phyloP scores from a whole-genome alignment of 176 grass and related monocot species.

The Oryza longistaminata region DNA sequence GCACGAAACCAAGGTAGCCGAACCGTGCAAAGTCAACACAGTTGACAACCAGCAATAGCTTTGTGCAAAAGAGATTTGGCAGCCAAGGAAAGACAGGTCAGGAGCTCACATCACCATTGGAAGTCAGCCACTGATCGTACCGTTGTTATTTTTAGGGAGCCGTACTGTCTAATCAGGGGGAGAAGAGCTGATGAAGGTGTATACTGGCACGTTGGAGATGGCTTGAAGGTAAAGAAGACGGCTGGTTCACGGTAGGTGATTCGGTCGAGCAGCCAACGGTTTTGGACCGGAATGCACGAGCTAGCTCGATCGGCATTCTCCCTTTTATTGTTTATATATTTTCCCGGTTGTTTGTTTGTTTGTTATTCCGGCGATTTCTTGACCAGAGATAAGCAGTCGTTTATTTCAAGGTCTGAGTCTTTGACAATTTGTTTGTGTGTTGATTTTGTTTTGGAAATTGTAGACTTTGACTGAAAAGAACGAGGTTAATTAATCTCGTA shows the following conservation, averaged over 20 bases:
- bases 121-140: constrained; percentile 35
- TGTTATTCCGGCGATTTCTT: neutral
- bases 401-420: neutral
- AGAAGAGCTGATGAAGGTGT: neutral
- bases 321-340: neutral
- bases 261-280: constrained; percentile 17
- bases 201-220: constrained; percentile 14
- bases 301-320: neutral
- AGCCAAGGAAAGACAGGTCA: constrained; percentile 40
- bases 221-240: constrained; percentile 41
- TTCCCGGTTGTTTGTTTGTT: neutral
- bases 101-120: constrained; percentile 13
- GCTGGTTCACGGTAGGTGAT: constrained; percentile 24
- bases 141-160: neutral
- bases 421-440: neutral
- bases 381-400: neutral
- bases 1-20: neutral
- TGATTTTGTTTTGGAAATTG: neutral
- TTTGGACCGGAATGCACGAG: constrained; percentile 6
- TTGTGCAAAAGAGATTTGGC: neutral
- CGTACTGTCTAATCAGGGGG: neutral
- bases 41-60: neutral
- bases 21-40: constrained; percentile 15
- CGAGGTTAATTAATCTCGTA: neutral
- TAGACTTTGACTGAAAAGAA: constrained; percentile 27